Percentiles rank a stretch among this genome's conserved stretches.
These are phyloP conservation scores for Arachis stenosperma DNA, from an alignment of 306 rosid species.

Conservation along the genomic window DNA sequence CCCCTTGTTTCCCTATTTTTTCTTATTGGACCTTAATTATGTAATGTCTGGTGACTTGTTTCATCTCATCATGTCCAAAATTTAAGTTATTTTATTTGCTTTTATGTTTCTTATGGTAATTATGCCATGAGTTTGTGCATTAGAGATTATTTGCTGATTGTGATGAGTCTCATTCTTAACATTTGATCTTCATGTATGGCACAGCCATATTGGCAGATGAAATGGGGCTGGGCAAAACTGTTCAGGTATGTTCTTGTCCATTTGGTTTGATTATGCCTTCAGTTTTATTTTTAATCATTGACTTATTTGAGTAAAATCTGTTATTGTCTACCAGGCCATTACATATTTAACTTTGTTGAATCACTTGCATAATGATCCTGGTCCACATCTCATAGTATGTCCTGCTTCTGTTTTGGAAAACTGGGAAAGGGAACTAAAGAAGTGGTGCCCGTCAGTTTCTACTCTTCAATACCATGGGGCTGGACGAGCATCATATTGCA, in stretches of 20 bases:
- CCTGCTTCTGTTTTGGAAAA: conserved; percentile 99
- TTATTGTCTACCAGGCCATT: conserved; percentile 69
- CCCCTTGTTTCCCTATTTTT: not conserved
- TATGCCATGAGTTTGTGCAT: conserved; percentile 7
- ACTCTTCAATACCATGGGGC: conserved; percentile 92
- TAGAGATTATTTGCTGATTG: conserved; percentile 33
- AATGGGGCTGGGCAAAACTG: conserved; percentile 98
- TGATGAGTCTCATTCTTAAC: conserved; percentile 11
- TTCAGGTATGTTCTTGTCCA: conserved; percentile 65
- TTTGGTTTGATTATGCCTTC: conserved; percentile 30
- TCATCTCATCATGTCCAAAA: conserved; percentile 4
- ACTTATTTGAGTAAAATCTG: conserved; percentile 38
- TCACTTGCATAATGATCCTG: conserved; percentile 79
- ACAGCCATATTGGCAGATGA: conserved; percentile 98
- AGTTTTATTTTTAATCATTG: conserved; percentile 20
- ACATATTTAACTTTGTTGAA: conserved; percentile 84
- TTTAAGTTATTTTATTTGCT: not conserved
- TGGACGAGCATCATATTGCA: conserved; percentile 71
- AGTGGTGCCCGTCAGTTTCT: conserved; percentile 90
- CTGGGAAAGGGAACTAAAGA: conserved; percentile 93
- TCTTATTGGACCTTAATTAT: conserved; percentile 11
- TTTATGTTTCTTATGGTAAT: conserved; percentile 17
- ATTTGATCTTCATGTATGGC: conserved; percentile 38
- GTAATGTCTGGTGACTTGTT: not conserved
- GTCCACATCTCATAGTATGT: conserved; percentile 97